phyloP scores from a whole-genome alignment of 805 yeast species.

The Citeromyces matritensis region DNA sequence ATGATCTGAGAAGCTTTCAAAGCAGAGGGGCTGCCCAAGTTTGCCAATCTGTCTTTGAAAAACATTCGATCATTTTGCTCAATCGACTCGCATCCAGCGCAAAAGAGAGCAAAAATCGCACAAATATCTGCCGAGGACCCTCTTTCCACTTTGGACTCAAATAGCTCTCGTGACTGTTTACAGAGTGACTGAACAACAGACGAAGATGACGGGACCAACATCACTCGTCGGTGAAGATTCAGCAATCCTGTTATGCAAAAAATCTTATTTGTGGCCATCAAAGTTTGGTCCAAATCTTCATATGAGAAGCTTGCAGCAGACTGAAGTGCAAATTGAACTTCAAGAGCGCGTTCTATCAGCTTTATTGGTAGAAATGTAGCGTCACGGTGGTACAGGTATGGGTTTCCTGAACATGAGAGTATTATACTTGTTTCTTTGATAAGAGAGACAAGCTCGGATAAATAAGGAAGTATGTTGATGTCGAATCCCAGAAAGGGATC shows the following conservation, averaged over 20 bases:
- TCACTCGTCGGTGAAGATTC: constrained; percentile 40
- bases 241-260: constrained; percentile 39
- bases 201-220: constrained; percentile 28
- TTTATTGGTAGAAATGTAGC: constrained; percentile 7
- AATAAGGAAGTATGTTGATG: constrained; percentile 39
- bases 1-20: constrained; percentile 20
- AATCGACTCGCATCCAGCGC: constrained; percentile 43
- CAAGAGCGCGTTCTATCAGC: constrained; percentile 21
- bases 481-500: constrained; percentile 60
- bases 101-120: constrained; percentile 35
- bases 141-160: constrained; percentile 23
- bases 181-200: constrained; percentile 31
- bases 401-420: constrained; percentile 1
- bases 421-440: constrained; percentile 15
- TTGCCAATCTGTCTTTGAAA: constrained; percentile 21
- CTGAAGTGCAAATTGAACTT: constrained; percentile 16
- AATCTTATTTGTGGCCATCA: constrained; percentile 32
- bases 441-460: constrained; percentile 30
- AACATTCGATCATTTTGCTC: constrained; percentile 19
- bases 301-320: constrained; percentile 5
- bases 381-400: constrained; percentile 4
- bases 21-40: constrained; percentile 23
- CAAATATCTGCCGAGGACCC: constrained; percentile 39
- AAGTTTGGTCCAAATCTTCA: constrained; percentile 4
- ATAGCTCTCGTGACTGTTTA: constrained; percentile 18